A percentile compares a stretch with the other conserved stretches of the same genome.
These are phyloP conservation scores for Suillus hirtellus DNA, from an alignment of 768 basidiomycete species.

Conservation along the genomic window DNA sequence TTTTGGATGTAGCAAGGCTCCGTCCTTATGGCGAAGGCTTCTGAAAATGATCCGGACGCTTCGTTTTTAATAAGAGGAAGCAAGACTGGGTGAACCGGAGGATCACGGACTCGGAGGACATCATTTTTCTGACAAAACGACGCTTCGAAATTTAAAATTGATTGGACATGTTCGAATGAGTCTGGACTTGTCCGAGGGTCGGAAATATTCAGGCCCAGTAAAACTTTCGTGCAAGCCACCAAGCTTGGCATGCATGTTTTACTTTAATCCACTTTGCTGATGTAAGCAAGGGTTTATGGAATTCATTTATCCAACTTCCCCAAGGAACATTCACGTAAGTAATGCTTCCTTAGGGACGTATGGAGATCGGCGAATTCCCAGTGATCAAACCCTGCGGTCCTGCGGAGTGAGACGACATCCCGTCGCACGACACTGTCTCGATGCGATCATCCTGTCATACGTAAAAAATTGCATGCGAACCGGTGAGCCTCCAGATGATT, in stretches of 20 bases:
- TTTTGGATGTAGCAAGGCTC: background rate
- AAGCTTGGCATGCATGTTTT: background rate
- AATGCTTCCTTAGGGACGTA: too few relatives aligned
- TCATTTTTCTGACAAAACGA: background rate
- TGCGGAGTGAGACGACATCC: too few relatives aligned
- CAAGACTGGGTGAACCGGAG: background rate
- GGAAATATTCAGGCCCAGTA: background rate
- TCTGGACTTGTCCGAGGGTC: background rate
- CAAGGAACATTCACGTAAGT: too few relatives aligned
- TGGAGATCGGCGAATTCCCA: too few relatives aligned
- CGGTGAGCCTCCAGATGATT: too few relatives aligned
- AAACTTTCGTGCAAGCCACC: background rate
- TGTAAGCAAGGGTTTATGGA: background rate
- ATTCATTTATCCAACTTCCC: background rate
- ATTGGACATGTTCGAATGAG: background rate
- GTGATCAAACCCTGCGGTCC: too few relatives aligned
- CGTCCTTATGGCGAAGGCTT: background rate
- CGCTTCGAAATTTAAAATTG: background rate
- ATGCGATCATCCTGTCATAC: too few relatives aligned
- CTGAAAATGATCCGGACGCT: background rate
- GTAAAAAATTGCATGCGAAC: too few relatives aligned
- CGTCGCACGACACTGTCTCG: too few relatives aligned
- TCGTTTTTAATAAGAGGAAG: background rate
- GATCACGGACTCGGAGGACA: background rate
- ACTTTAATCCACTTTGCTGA: background rate